Evolutionary conservation across 169 alveolate genomes (phyloP).

Genomic region (Eimeria sp.): DNA sequence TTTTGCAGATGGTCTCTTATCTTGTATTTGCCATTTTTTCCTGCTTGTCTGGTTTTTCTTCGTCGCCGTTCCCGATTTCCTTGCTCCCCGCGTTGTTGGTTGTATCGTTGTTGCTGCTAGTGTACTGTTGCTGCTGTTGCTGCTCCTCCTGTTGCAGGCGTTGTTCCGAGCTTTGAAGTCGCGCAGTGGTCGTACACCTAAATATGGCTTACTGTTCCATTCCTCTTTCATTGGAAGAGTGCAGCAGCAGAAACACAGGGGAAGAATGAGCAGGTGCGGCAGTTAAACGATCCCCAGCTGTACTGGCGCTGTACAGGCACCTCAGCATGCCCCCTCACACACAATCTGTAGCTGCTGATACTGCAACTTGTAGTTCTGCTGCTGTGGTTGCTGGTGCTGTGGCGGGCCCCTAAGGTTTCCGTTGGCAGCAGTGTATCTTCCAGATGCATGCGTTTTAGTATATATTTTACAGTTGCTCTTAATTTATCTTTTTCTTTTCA

Average conservation of each 20-base stretch:
- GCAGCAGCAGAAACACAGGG: conserved; percentile 96
- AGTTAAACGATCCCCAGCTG: not conserved
- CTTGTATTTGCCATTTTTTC: not conserved
- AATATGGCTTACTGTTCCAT: conserved; percentile 98
- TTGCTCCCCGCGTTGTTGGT: too few species aligned
- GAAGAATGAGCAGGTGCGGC: conserved; percentile 82
- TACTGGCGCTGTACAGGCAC: conserved; percentile 9
- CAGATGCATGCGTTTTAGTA: not conserved
- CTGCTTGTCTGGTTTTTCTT: not conserved
- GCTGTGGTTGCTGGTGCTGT: not conserved
- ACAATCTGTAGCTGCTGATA: too few species aligned
- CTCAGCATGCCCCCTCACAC: not conserved
- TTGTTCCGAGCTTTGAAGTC: conserved; percentile 98
- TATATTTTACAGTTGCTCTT: not conserved
- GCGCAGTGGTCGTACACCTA: conserved; percentile 98
- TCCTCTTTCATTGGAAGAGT: conserved; percentile 98
- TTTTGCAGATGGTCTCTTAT: not conserved
- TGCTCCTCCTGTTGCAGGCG: conserved; percentile 91
- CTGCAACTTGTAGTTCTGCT: too few species aligned
- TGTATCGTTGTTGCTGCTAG: too few species aligned
- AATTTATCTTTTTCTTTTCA: conserved; percentile 79
- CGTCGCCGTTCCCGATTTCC: too few species aligned
- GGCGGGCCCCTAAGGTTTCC: not conserved
- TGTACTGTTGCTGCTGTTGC: not conserved
- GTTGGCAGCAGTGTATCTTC: not conserved